Evolutionary conservation across 2,329 filamentous ascomycete genomes (phyloP), one percentile per base, ranked within the genome.

Genomic region (Xenoacremonium recifei): DNA sequence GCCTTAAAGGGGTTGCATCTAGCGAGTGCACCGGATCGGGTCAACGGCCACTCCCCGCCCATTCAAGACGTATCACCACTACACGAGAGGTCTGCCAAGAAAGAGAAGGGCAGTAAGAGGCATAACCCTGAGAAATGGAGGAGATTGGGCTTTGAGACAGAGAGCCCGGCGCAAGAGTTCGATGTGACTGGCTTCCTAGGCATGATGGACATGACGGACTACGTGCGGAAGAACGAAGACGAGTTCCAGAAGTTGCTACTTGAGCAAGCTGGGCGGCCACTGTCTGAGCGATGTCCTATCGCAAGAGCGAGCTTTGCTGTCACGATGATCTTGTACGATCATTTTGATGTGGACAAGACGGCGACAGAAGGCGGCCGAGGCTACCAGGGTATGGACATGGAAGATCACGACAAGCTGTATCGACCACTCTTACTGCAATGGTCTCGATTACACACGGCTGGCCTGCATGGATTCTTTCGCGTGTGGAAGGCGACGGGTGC

Each of bases 171-270:
- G 1, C 77, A 78, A 55, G 93, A 99, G 55, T 97, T 99, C 60
- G 84, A 89, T 16, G 73, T 80, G 29, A 86, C 87, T 20, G 93
- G 93, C 0, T 97, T 91, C 62, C 68, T 99, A 40, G 93, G 93
- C 20, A 89, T 99, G 80, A 97, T 99, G 91, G 93, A 99, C 63
- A 68, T 99, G 58, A 89, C 90, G 3, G 91, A 97, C 64, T 99
- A 89, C 62, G 89, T 96, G 36, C 81, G 87, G 58, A 95, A 90
- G 61, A 85, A 96, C 60, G 89, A 96, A 63, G 91, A 96, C 60
- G 82, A 82, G 10, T 97, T 95, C 55, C 91, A 96, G 62, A 96
- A 95, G 68, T 75, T 95, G 54, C 70, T 99, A 13, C 72, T 96
- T 25, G 93, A 99, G 66, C 93, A 99, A 66, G 85, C 88, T 4